Conservation (phyloP, 768 basidiomycete genomes). For the Hericium rajendrae region DNA sequence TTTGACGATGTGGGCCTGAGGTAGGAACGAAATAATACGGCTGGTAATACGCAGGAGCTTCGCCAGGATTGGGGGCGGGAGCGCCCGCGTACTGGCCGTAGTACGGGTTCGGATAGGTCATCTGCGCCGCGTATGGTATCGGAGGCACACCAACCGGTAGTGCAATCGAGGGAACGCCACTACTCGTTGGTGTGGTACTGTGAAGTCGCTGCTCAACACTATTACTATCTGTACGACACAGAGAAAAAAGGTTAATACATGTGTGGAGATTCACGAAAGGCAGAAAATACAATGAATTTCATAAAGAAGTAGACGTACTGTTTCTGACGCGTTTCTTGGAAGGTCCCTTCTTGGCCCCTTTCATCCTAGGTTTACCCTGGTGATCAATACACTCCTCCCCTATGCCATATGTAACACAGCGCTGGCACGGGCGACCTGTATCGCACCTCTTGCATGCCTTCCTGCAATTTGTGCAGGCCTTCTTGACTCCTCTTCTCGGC, state of each 20-base stretch:
- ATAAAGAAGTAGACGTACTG: slow-evolving; percentile 39
- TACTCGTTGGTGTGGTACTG: slow-evolving; percentile 24
- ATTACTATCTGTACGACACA: slow-evolving; percentile 42
- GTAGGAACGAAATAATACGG: slow-evolving; percentile 35
- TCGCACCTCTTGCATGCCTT: slow-evolving; percentile 91
- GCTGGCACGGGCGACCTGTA: slow-evolving; percentile 83
- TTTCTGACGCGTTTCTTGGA: slow-evolving; percentile 95
- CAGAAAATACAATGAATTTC: not conserved
- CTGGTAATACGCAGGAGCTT: slow-evolving; percentile 42
- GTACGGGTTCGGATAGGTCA: slow-evolving; percentile 45
- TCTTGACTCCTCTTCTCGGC: slow-evolving; percentile 78
- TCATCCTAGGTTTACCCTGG: slow-evolving; percentile 85
- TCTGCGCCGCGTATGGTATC: slow-evolving; percentile 41
- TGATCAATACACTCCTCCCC: slow-evolving; percentile 85
- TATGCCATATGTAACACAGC: slow-evolving; percentile 87
- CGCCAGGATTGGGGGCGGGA: slow-evolving; percentile 38
- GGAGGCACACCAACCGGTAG: slow-evolving; percentile 30
- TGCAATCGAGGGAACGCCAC: slow-evolving; percentile 22
- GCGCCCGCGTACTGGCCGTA: slow-evolving; percentile 44
- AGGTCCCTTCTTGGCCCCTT: slow-evolving; percentile 78
- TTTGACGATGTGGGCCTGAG: slow-evolving; percentile 25
- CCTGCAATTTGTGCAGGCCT: slow-evolving; percentile 85
- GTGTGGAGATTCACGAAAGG: not conserved
- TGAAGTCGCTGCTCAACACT: slow-evolving; percentile 32
- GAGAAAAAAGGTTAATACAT: slow-evolving; percentile 12